Conservation (phyloP, 225 moss, liverwort and hornwort species). For the Neckera pumila region DNA sequence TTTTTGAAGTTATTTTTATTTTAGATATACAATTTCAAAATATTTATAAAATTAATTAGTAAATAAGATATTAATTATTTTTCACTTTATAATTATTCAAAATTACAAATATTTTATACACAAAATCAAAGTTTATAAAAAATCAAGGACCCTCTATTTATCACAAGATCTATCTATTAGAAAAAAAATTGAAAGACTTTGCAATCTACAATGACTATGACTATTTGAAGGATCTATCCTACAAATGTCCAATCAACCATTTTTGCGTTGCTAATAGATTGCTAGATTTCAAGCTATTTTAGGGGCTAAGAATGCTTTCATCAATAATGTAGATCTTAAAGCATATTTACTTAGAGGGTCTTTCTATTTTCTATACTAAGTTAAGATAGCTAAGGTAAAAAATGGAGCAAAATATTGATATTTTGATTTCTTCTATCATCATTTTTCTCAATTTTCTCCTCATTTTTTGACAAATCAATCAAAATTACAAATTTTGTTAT, state of each 20-base stretch:
- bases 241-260: not conserved
- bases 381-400: not conserved
- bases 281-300: not conserved
- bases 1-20: too few species aligned
- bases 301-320: not conserved
- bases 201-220: not conserved
- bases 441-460: fast-evolving
- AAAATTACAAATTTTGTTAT: not conserved
- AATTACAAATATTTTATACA: not conserved
- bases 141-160: not conserved
- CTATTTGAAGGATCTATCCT: too few species aligned
- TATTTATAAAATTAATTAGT: too few species aligned
- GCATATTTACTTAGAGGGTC: fast-evolving
- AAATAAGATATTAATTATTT: too few species aligned
- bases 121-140: not conserved
- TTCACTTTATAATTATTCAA: too few species aligned
- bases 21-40: too few species aligned
- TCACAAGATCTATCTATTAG: too few species aligned
- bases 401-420: not conserved
- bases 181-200: not conserved
- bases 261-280: not conserved
- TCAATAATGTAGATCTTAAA: not conserved
- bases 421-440: not conserved
- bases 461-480: not conserved
- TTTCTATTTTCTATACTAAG: not conserved